Conservation (phyloP, 148 eudicot genomes). For the Chenopodium suecicum region DNA sequence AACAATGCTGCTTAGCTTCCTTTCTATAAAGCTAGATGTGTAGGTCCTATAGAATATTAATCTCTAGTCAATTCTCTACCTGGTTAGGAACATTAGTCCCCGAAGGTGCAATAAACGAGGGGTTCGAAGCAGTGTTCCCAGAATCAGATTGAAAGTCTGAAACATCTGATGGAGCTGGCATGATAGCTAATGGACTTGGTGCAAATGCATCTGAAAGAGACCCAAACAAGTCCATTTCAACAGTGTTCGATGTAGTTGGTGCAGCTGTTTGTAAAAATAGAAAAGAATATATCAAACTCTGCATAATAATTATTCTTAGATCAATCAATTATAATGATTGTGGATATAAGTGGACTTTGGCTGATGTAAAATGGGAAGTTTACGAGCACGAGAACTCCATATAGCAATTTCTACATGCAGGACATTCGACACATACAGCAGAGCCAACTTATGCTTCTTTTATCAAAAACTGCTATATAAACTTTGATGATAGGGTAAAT, state of each 20-base stretch:
- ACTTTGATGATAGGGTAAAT: background rate
- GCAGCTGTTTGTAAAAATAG: constrained; percentile 37
- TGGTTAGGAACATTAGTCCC: constrained; percentile 41
- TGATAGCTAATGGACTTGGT: constrained; percentile 57
- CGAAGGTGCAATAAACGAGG: constrained; percentile 44
- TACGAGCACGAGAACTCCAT: background rate
- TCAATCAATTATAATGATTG: background rate
- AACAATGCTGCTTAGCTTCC: too few species aligned
- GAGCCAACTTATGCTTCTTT: background rate
- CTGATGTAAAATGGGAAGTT: background rate
- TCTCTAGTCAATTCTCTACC: constrained; percentile 34
- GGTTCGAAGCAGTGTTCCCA: constrained; percentile 31
- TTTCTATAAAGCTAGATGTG: background rate
- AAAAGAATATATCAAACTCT: background rate
- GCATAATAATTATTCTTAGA: background rate
- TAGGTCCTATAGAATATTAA: too few species aligned
- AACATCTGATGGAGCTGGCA: constrained; percentile 46
- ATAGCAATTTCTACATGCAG: background rate
- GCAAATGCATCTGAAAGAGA: constrained; percentile 67
- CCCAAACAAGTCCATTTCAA: constrained; percentile 77
- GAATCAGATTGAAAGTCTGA: constrained; percentile 43
- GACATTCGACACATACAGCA: background rate
- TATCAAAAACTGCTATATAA: background rate
- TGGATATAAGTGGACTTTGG: background rate
- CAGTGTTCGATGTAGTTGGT: constrained; percentile 46